These are phyloP conservation scores for Penicillium sp. DNA, from an alignment of 2,329 filamentous ascomycete genomes.

Conservation along the genomic window DNA sequence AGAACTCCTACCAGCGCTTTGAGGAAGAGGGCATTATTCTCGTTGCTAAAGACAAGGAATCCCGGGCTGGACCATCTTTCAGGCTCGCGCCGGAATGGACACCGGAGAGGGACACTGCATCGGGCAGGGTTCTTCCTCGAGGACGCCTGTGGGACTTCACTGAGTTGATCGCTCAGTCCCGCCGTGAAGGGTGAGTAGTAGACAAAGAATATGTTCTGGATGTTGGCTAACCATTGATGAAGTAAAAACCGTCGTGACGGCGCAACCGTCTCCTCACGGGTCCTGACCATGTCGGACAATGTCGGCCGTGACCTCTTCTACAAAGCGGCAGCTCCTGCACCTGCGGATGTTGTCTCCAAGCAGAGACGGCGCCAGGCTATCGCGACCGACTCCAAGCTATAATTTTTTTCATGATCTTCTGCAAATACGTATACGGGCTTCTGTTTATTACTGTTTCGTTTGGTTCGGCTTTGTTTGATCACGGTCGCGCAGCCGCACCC, in stretches of 20 bases:
- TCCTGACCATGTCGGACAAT: slow-evolving; percentile 72
- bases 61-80: slow-evolving; percentile 46
- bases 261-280: slow-evolving; percentile 78
- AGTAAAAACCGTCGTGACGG: slow-evolving; percentile 91
- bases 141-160: slow-evolving; percentile 90
- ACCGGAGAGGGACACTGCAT: slow-evolving; percentile 62
- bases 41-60: slow-evolving; percentile 65
- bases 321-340: slow-evolving; percentile 28
- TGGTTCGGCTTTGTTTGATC: neutral
- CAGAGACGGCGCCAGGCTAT: slow-evolving; percentile 39
- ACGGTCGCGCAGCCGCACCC: neutral
- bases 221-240: neutral
- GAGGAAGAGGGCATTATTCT: slow-evolving; percentile 87
- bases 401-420: neutral
- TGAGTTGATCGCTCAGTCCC: slow-evolving; percentile 76
- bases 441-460: neutral
- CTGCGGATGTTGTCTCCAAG: slow-evolving; percentile 34
- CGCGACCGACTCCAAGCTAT: slow-evolving; percentile 34
- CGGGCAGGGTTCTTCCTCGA: slow-evolving; percentile 62
- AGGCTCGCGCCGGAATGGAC: slow-evolving; percentile 73
- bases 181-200: slow-evolving; percentile 67
- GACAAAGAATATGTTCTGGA: no score
- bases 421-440: neutral
- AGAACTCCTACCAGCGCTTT: slow-evolving; percentile 85
- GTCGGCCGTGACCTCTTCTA: slow-evolving; percentile 68